Conservation (phyloP, 2,329 filamentous ascomycete genomes). For the Neonectria hederae region DNA sequence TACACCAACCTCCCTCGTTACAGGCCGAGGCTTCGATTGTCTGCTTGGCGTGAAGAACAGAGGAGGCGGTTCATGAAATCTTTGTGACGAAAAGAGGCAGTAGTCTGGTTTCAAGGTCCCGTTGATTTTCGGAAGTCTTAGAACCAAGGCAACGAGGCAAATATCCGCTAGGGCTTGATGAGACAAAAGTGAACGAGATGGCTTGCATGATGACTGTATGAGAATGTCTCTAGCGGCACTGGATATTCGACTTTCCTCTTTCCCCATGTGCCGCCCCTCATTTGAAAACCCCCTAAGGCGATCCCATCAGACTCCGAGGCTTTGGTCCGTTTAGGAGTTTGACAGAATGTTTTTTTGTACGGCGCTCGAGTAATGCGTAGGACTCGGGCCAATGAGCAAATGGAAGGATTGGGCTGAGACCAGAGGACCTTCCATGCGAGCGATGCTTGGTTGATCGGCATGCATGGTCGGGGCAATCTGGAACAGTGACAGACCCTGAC, state of each 20-base stretch:
- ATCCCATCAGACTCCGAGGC: not conserved
- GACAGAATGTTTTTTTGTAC: not conserved
- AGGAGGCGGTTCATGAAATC: not conserved
- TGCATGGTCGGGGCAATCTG: constrained; percentile 2
- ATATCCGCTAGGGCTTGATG: not conserved
- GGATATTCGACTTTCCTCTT: not conserved
- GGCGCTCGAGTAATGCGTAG: not conserved
- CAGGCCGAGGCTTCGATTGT: not conserved
- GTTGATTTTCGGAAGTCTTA: not conserved
- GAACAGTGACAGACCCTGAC: not conserved
- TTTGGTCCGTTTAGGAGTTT: not conserved
- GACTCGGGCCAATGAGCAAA: not conserved
- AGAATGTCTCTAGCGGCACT: not conserved
- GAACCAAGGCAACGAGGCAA: not conserved
- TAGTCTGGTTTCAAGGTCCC: not conserved
- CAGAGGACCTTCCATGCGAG: not conserved
- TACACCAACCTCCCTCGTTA: not conserved
- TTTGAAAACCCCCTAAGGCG: not conserved
- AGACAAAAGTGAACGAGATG: not conserved
- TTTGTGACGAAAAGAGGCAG: not conserved
- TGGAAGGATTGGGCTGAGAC: not conserved
- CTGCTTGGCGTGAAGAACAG: not conserved
- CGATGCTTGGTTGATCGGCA: not conserved
- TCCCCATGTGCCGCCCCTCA: too few relatives aligned
- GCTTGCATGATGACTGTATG: not conserved